Base-by-base conservation (phyloP, 2,329 filamentous ascomycete genomes). In the Colletotrichum sp. region DNA sequence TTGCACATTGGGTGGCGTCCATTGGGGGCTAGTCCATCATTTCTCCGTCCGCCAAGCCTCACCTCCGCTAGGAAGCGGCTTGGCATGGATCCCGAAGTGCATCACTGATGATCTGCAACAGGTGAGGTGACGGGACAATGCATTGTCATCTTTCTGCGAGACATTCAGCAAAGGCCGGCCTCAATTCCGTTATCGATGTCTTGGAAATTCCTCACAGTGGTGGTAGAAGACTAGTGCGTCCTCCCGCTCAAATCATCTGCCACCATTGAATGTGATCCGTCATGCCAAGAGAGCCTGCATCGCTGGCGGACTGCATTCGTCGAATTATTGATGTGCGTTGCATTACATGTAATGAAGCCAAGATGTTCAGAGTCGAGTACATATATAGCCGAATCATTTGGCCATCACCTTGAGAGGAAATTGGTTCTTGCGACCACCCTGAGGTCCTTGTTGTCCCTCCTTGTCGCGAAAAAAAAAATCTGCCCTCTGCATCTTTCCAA, bases 51-150 rank as follows among this genome's bases (percentile, higher is more conserved):
- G 76, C 63, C 63, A 76, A 75, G 71, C 44, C 52, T 44, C 66
- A 70, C 63, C 71, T 52, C 68, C 49, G 66, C 28, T 28, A 10
- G 12, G 30, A 52, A 39, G 36, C 24, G 75, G 52, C 76, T 77
- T 77, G 76, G 71, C 71, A 13, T 34, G 32, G 32, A 34, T n/a
- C n/a, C 44, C 57, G 68, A 71, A 72, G 77, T n/a, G 72, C 75
- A 59, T 59, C 49, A 26, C 63, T 6, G 26, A 59, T 64, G 16
- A 49, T 36, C 63, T 67, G 32, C 60, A 60, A 24, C 60, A 73
- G 71, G 70, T 73, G 76, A 67, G 71, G 70, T 73, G 76, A 67
- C 16, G 34, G 34, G 71, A 64, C 30, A 36, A 71, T 64, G 66
- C 75, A 68, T 66, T 24, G 44, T 69, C 26, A 49, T 55, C 24